Base-by-base conservation (phyloP, 2,329 filamentous ascomycete species). In the Decorospora gaudefroyi region DNA sequence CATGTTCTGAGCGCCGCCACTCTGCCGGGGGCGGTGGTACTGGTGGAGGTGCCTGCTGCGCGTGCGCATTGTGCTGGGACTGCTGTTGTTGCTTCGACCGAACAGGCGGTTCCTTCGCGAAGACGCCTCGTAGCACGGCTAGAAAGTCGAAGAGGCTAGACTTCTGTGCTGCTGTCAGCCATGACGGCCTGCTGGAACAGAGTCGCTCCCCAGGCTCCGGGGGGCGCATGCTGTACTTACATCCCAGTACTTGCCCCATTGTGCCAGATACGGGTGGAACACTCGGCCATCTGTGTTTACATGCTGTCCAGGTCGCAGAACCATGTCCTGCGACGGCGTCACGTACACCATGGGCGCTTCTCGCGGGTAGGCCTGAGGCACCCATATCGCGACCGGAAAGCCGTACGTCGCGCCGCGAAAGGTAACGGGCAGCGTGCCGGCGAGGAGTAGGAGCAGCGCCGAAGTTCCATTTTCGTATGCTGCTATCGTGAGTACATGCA, bases 51-150 rank as follows among this genome's bases (percentile, higher is more conserved):
- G 70, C 65, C 45, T 58, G 67, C 30, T 52, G 56, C 15, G 49
- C 37, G 7, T 62, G 59, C 47, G 59, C 50, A 43, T 66, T 62
- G 25, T 73, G 71, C 53, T 77, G 75, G 12, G 47, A 44, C 29
- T 55, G 60, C 40, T 74, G 73, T 55, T 77, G 73, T 55, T 77
- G 74, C 60, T 84, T 85, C 22, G 90, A 84, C 48, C 93, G 84
- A 3, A 97, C 88, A 0, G 93, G 93, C 6, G 93, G 93, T 62
- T 99, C 93, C 72, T 95, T 95, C 25, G 90, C 86, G 66, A 99
- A 99, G 15, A 97, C 78, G 40, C 93, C 89, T 55, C 87, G 82
- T 3, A 99, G 73, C 18, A 95, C 87, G 11, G 82, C 83, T 2
- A 97, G 73, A 44, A 97, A 89, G 64, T 96, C 90, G 28, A 87